Percentiles rank a stretch among this genome's conserved stretches.
Evolutionary conservation across 1,284 basidiomycete species (phyloP).

Genomic region (Schizophyllum commune): DNA sequence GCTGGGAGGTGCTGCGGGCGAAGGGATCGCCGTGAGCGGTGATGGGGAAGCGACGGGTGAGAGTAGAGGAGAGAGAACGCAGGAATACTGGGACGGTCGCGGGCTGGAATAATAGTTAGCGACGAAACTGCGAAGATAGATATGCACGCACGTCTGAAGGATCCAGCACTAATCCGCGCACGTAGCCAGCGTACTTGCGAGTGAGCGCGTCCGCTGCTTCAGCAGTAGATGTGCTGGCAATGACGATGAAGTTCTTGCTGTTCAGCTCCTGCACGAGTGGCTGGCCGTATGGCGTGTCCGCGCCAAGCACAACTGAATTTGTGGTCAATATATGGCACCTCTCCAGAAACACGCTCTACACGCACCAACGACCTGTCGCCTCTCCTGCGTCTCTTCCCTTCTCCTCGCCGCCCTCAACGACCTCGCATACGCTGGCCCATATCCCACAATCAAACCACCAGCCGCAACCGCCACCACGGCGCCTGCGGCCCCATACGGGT

Average conservation of each 20-base stretch:
- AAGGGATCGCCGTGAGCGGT: slow-evolving; percentile 72
- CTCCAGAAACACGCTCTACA: slow-evolving; percentile 11
- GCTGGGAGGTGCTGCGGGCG: slow-evolving; percentile 49
- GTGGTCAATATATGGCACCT: neutral
- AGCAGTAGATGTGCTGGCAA: slow-evolving; percentile 63
- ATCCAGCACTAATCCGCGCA: slow-evolving; percentile 73
- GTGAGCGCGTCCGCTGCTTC: slow-evolving; percentile 60
- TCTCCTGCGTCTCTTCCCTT: slow-evolving; percentile 34
- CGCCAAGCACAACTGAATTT: slow-evolving; percentile 66
- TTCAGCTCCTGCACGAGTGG: slow-evolving; percentile 68
- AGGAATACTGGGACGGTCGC: slow-evolving; percentile 66
- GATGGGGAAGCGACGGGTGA: slow-evolving; percentile 77
- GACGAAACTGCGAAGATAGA: slow-evolving; percentile 2
- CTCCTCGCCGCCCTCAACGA: slow-evolving; percentile 19
- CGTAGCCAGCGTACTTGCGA: slow-evolving; percentile 57
- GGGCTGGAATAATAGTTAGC: slow-evolving; percentile 35
- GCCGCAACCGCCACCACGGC: slow-evolving; percentile 50
- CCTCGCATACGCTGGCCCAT: slow-evolving; percentile 28
- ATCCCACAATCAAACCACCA: slow-evolving; percentile 51
- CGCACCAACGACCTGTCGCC: slow-evolving; percentile 66
- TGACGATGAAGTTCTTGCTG: slow-evolving; percentile 70
- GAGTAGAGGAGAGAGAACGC: slow-evolving; percentile 66
- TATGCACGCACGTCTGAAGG: slow-evolving; percentile 51
- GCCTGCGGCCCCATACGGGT: slow-evolving; percentile 53
- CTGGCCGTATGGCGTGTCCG: slow-evolving; percentile 60